Base-by-base conservation (phyloP, 208 protist species). In the Leishmania major region DNA sequence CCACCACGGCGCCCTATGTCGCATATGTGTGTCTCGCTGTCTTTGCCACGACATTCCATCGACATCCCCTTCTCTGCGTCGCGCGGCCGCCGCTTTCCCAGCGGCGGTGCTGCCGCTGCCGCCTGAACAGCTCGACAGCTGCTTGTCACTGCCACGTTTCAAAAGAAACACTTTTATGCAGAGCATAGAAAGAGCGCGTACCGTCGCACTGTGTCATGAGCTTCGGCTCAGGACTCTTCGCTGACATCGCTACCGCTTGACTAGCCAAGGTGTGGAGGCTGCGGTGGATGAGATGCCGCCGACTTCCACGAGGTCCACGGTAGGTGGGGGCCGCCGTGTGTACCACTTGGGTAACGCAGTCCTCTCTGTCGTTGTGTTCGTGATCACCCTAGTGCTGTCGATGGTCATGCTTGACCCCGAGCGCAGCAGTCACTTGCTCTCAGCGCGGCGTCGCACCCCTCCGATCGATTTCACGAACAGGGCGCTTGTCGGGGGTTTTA, bases 331-430 rank as follows among this genome's bases (percentile, higher is more conserved):
- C 13, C 78, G n/a, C 53, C 84, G 85, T 17, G 78, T 88, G 3
- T 40, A 78, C 10, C 78, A 85, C 70, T 1, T 43, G 3, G 85
- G 85, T 59, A 88, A 88, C 37, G 77, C 73, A 1, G 60, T 69
- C 5, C 67, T 88, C 47, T 88, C 78, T 10, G 11, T 76, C 2
- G 31, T 75, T 15, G 79, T 81, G 2, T 79, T 88, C 35, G 43
- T 82, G 25, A 17, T 77, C 8, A 75, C 81, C 3, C 43, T 88
- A 15, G 47, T 81, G 0, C 43, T 83, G 0, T 81, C 81, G 13
- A 75, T 83, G 22, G 49, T 73, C 31, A 66, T 79, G 7, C 69
- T 85, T 19, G 75, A 84, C 40, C 85, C 85, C 5, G 4, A 40
- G 22, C 70, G 31, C 40, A 81, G 75, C 8, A 47, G 76, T 22